Evolutionary conservation across 2,329 filamentous ascomycete species (phyloP).

Genomic region (Fusarium avenaceum): DNA sequence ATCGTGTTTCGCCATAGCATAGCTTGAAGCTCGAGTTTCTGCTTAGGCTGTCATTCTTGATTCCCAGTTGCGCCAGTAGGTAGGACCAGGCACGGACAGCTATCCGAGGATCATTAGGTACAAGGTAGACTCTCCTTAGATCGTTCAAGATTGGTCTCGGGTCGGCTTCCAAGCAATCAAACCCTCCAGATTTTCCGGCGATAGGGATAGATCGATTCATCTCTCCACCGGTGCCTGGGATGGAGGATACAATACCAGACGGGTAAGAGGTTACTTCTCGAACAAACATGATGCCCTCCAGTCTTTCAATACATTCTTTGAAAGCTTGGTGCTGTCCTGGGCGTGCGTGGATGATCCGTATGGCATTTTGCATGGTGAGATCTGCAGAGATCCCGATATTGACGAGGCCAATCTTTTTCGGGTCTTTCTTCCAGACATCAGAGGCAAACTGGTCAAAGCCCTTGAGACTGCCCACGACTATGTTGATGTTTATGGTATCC

Average conservation of each 20-base stretch:
- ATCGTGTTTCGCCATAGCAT: neutral
- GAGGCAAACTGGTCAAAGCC: neutral
- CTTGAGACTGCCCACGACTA: rapidly evolving
- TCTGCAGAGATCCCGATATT: neutral
- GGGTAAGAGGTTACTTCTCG: neutral
- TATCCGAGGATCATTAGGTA: neutral
- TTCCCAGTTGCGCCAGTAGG: too few relatives aligned
- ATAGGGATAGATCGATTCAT: neutral
- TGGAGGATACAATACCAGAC: too few relatives aligned
- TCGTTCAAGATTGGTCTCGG: neutral
- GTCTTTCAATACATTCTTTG: neutral
- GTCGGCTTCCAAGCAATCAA: neutral
- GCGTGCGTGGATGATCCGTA: rapidly evolving
- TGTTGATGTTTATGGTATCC: rapidly evolving
- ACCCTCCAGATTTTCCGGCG: too few relatives aligned
- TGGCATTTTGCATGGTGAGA: neutral
- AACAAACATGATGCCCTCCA: neutral
- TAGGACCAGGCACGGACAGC: neutral
- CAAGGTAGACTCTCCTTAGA: neutral
- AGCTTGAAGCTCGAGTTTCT: too few relatives aligned
- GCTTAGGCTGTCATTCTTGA: neutral
- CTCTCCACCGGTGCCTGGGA: neutral
- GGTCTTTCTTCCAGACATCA: neutral
- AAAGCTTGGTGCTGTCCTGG: neutral
- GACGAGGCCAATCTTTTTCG: neutral